phyloP scores from a whole-genome alignment of 2,329 filamentous ascomycete species.

The Ophiostoma triangulosporum region DNA sequence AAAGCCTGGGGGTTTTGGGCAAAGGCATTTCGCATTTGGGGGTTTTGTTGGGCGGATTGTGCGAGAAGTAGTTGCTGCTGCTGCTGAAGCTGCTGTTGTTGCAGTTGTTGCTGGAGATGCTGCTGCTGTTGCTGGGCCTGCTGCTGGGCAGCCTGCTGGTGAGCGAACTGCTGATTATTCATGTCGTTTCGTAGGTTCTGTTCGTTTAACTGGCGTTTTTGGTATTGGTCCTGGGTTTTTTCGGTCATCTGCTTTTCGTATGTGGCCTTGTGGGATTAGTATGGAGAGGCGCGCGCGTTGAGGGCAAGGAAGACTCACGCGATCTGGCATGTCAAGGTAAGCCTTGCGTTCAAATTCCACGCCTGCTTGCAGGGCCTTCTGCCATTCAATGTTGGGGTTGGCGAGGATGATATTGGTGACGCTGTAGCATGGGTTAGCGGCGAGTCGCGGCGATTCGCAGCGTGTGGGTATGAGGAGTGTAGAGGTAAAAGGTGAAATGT shows the following conservation, averaged over 20 bases:
- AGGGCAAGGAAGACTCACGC: constrained; percentile 24
- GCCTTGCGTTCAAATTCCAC: constrained; percentile 34
- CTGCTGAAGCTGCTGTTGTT: constrained; percentile 21
- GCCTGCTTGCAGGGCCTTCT: constrained; percentile 28
- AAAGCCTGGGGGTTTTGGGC: constrained; percentile 38
- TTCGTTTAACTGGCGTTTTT: constrained; percentile 37
- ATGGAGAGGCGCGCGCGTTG: constrained; percentile 6
- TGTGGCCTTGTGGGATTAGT: constrained; percentile 23
- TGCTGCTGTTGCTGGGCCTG: constrained; percentile 22
- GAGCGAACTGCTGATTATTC: constrained; percentile 25
- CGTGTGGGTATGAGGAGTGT: too few species aligned
- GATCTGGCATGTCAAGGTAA: constrained; percentile 32
- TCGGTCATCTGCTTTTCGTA: constrained; percentile 36
- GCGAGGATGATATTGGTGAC: constrained; percentile 38
- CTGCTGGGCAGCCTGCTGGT: constrained; percentile 20
- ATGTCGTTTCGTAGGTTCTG: constrained; percentile 35
- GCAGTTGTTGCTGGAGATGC: constrained; percentile 20
- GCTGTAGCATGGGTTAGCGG: constrained; percentile 19
- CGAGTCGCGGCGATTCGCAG: too few species aligned
- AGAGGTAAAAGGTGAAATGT: too few species aligned
- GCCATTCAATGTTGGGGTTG: constrained; percentile 26
- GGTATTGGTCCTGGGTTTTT: constrained; percentile 35
- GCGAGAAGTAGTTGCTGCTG: constrained; percentile 37
- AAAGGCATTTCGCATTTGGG: constrained; percentile 36
- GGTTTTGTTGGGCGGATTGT: constrained; percentile 22